phyloP scores from a whole-genome alignment of 495 filamentous ascomycete genomes.

The Echria macrotheca region DNA sequence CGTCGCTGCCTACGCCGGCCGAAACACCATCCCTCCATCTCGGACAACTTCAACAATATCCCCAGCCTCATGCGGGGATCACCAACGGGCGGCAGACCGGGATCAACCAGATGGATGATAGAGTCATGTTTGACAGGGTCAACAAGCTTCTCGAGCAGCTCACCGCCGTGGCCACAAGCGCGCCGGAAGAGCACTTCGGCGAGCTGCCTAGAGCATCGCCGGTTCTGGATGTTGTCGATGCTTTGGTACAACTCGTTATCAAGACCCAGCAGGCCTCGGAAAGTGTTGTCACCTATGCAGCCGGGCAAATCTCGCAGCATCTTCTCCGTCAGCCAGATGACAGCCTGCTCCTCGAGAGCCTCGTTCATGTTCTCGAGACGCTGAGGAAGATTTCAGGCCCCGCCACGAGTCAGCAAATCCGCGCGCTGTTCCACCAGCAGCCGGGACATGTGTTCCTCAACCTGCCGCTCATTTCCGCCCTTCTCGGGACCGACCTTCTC shows the following conservation, averaged over 20 bases:
- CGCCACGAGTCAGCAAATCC: constrained; percentile 62
- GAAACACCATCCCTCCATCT: constrained; percentile 71
- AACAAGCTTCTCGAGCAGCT: constrained; percentile 67
- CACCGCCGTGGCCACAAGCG: constrained; percentile 55
- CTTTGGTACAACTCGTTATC: constrained; percentile 48
- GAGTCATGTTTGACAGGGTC: constrained; percentile 57
- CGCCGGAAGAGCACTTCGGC: constrained; percentile 62
- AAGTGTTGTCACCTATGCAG: constrained; percentile 59
- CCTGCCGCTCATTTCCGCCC: constrained; percentile 65
- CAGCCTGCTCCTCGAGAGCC: constrained; percentile 70
- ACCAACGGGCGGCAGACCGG: constrained; percentile 49
- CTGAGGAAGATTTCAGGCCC: constrained; percentile 72
- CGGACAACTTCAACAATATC: constrained; percentile 58
- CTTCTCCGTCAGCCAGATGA: constrained; percentile 53
- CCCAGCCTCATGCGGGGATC: constrained; percentile 46
- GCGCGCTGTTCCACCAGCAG: constrained; percentile 58
- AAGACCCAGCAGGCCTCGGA: constrained; percentile 56
- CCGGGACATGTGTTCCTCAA: constrained; percentile 75
- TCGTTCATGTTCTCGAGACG: constrained; percentile 74
- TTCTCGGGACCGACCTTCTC: constrained; percentile 66
- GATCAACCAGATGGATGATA: constrained; percentile 60
- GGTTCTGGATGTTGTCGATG: constrained; percentile 60
- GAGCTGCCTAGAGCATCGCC: constrained; percentile 61
- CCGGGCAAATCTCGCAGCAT: constrained; percentile 62
- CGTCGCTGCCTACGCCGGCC: constrained; percentile 71